These are phyloP conservation scores for Pontederia paniculata DNA, from an alignment of 176 grass and related monocot genomes.

Conservation along the genomic window DNA sequence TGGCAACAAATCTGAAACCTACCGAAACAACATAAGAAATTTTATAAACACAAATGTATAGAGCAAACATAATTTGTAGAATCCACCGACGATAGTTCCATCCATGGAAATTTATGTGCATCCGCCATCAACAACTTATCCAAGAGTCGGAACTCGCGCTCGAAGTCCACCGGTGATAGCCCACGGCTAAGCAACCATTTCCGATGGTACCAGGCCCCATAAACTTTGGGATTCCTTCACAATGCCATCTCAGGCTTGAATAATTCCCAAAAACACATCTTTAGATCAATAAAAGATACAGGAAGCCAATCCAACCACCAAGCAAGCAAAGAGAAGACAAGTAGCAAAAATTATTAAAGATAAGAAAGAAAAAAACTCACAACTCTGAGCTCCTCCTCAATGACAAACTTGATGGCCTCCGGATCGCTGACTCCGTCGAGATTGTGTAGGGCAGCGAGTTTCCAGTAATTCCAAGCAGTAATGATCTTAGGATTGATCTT, in stretches of 20 bases:
- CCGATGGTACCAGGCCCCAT: constrained; percentile 89
- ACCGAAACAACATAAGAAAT: constrained; percentile 1
- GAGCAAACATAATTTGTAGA: neutral
- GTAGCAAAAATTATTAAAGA: neutral
- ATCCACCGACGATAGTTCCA: constrained; percentile 77
- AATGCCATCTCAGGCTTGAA: constrained; percentile 66
- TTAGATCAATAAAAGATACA: neutral
- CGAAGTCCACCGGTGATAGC: constrained; percentile 51
- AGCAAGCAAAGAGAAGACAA: too few species aligned
- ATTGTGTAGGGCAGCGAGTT: constrained; percentile 67
- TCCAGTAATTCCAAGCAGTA: constrained; percentile 83
- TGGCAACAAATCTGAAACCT: constrained; percentile 62
- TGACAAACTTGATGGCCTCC: constrained; percentile 35
- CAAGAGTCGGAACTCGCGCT: constrained; percentile 67
- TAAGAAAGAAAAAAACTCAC: constrained; percentile 16
- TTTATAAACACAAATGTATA: neutral
- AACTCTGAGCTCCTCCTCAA: constrained; percentile 58
- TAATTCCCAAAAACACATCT: neutral
- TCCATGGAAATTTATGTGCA: constrained; percentile 85
- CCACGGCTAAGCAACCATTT: constrained; percentile 73
- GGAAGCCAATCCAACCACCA: neutral
- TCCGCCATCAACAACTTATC: constrained; percentile 71
- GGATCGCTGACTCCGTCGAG: constrained; percentile 42
- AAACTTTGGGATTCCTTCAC: constrained; percentile 75
- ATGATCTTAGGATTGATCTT: constrained; percentile 83